Base-by-base conservation (phyloP, 2,329 filamentous ascomycete species). In the Neurospora crassa region DNA sequence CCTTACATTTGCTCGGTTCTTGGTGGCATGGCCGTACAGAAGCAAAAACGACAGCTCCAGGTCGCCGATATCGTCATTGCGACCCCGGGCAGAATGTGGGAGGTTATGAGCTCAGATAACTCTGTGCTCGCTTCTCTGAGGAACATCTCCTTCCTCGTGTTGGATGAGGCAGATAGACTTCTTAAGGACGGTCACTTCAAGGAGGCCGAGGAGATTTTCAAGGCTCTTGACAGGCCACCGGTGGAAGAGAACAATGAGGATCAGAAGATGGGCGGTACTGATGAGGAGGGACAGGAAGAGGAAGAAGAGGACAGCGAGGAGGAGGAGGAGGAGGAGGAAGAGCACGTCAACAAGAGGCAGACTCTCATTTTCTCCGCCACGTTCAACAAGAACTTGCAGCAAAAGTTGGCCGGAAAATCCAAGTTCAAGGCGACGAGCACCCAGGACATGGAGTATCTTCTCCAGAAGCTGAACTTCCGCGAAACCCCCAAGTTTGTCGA, bases 301-400 rank as follows among this genome's bases (percentile, higher is more conserved):
- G 84, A 84, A 2, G 83, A 86, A 4, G 83, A 86, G 11, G 81
- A 83, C 8, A 53, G 47, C 20, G 47, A 53, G 47, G 47, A 16
- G 12, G 47, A 53, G 47, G 45, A 16, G 5, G 0, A 86, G 3
- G 84, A 86, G 12, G 80, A 83, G 0, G 69, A 71, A 37, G 63
- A 69, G 1, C 71, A 72, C 77, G 80, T 7, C 75, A 80, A 12
- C 78, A 83, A 59, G 78, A 87, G 95, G 53, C 96, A 99, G 79
- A 98, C 94, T 0, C 87, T 99, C 0, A 93, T 99, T 24, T 99
- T 99, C 80, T 98, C 96, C 0, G 96, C 96, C 0, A 99, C 96
- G 0, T 97, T 99, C 80, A 92, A 97, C 79, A 95, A 94, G 78
- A 90, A 91, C 0, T 83, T 99, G 40, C 95, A 98, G 79, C 92